Evolutionary conservation across 1,284 basidiomycete genomes (phyloP).

Genomic region (Pterula multifida): DNA sequence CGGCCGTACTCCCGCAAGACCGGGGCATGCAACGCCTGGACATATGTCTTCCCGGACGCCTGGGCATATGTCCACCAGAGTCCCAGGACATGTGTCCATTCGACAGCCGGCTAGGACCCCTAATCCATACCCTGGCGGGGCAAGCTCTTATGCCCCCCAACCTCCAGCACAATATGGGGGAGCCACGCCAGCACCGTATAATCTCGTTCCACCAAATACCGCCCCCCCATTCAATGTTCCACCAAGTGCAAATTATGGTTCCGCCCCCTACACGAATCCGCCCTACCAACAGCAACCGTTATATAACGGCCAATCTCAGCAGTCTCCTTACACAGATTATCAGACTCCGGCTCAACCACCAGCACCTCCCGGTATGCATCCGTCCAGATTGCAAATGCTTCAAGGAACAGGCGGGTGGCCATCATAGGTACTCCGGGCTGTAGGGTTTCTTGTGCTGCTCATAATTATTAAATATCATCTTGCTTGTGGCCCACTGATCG

Average conservation of each 20-base stretch:
- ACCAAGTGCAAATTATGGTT: neutral
- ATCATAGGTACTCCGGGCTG: too few species aligned
- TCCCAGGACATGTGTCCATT: neutral
- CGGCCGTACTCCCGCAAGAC: slow-evolving; percentile 64
- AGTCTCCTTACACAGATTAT: slow-evolving; percentile 37
- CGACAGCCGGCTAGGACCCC: slow-evolving; percentile 53
- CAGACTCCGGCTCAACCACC: slow-evolving; percentile 42
- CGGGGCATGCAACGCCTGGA: slow-evolving; percentile 65
- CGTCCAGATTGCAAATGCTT: slow-evolving; percentile 49
- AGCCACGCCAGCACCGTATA: slow-evolving; percentile 30
- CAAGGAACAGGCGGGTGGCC: slow-evolving; percentile 30
- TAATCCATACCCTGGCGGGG: slow-evolving; percentile 41
- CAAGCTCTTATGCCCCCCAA: slow-evolving; percentile 9
- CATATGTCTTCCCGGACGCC: slow-evolving; percentile 49
- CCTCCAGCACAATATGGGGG: slow-evolving; percentile 28
- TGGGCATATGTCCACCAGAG: neutral
- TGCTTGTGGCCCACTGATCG: slow-evolving; percentile 7
- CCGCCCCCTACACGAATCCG: neutral
- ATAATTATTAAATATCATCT: too few species aligned
- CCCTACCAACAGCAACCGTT: neutral
- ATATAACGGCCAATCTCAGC: slow-evolving; percentile 16
- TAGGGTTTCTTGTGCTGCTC: too few species aligned
- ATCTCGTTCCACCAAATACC: slow-evolving; percentile 14
- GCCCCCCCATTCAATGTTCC: neutral
- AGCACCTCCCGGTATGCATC: slow-evolving; percentile 46